Percentiles rank a stretch among this genome's conserved stretches.
Evolutionary conservation across 768 basidiomycete genomes (phyloP).

Genomic region (Tricholomella constricta): DNA sequence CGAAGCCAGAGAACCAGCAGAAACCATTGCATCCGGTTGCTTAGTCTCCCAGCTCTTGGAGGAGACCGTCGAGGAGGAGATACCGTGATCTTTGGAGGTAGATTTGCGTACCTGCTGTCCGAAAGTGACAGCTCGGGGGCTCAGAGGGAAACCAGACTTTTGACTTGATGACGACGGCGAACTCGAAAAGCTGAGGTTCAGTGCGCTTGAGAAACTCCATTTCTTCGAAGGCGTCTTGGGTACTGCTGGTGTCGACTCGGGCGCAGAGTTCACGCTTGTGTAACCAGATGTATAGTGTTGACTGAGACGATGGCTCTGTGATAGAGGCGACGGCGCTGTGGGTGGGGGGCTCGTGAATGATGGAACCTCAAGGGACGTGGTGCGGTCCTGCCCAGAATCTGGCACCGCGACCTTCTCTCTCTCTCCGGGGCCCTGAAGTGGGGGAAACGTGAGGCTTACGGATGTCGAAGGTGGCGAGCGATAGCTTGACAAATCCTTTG

Average conservation of each 20-base stretch:
- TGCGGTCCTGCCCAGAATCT: slow-evolving; percentile 49
- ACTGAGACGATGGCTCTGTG: slow-evolving; percentile 37
- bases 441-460: slow-evolving; percentile 52
- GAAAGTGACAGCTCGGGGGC: slow-evolving; percentile 68
- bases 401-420: slow-evolving; percentile 43
- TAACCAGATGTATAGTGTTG: slow-evolving; percentile 39
- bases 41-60: slow-evolving; percentile 65
- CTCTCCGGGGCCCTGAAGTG: slow-evolving; percentile 40
- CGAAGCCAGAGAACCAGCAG: slow-evolving; percentile 75
- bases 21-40: slow-evolving; percentile 76
- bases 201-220: slow-evolving; percentile 90
- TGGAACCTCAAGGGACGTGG: slow-evolving; percentile 55
- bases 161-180: slow-evolving; percentile 64
- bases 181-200: slow-evolving; percentile 72
- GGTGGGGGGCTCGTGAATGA: slow-evolving; percentile 34
- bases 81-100: slow-evolving; percentile 62
- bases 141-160: slow-evolving; percentile 60
- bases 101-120: slow-evolving; percentile 71
- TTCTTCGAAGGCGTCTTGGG: slow-evolving; percentile 91
- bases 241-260: slow-evolving; percentile 47
- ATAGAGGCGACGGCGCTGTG: slow-evolving; percentile 22
- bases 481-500: slow-evolving; percentile 84
- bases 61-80: slow-evolving; percentile 43
- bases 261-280: slow-evolving; percentile 37
- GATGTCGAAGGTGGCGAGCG: slow-evolving; percentile 69